Evolutionary conservation across 1,284 basidiomycete species (phyloP).

Genomic region (Rhodofomes roseus): DNA sequence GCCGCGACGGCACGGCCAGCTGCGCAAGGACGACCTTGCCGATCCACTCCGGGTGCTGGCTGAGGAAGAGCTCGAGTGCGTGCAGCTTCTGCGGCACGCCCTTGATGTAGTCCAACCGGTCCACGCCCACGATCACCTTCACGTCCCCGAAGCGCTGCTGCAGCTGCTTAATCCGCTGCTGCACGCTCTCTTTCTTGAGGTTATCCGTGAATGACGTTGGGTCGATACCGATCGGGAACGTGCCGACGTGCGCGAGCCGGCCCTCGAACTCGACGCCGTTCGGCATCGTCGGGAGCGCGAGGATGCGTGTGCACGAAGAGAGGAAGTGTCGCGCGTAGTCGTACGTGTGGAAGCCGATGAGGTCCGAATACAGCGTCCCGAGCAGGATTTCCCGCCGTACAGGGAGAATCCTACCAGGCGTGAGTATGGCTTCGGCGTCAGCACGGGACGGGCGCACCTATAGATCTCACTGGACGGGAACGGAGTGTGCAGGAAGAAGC

Average conservation of each 20-base stretch:
- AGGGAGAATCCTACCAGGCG: constrained; percentile 75
- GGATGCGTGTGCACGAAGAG: constrained; percentile 95
- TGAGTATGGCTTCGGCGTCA: not conserved
- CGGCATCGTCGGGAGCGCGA: constrained; percentile 95
- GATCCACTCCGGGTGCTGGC: constrained; percentile 98
- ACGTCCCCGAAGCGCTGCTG: constrained; percentile 91
- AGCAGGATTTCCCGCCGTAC: constrained; percentile 96
- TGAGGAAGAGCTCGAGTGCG: constrained; percentile 93
- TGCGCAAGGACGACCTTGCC: constrained; percentile 97
- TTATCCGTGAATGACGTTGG: constrained; percentile 84
- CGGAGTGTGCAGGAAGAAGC: constrained; percentile 98
- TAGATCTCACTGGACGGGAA: constrained; percentile 99
- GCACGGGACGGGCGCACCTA: constrained; percentile 52
- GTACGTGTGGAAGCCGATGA: constrained; percentile 99
- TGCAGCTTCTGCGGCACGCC: constrained; percentile 98
- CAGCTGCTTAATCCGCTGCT: constrained; percentile 76
- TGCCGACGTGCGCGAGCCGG: constrained; percentile 93
- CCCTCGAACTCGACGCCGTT: constrained; percentile 97
- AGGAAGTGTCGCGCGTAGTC: constrained; percentile 99
- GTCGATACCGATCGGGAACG: constrained; percentile 98
- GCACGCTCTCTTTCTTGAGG: constrained; percentile 74
- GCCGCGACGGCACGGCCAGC: constrained; percentile 94
- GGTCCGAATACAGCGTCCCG: constrained; percentile 92
- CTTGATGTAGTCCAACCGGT: constrained; percentile 99
- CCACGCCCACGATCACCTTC: constrained; percentile 98